These are phyloP conservation scores for Neurospora sp. DNA, from an alignment of 495 filamentous ascomycete genomes.

Conservation along the genomic window DNA sequence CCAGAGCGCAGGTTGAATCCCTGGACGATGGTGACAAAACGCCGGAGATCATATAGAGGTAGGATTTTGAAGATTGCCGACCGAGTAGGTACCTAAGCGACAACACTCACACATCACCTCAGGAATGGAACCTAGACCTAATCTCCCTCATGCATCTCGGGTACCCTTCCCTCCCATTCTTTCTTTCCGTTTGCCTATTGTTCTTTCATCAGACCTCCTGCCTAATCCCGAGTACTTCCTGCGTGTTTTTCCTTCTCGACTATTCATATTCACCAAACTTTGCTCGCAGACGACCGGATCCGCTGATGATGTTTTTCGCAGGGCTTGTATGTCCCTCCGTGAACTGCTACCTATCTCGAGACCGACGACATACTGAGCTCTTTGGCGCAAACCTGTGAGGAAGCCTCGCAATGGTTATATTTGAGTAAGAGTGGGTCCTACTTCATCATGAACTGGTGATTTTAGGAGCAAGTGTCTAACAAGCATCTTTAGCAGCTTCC, in stretches of 20 bases:
- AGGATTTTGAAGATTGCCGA: background rate
- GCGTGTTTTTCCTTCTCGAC: background rate
- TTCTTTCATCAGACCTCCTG: background rate
- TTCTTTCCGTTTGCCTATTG: background rate
- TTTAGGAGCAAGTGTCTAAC: background rate
- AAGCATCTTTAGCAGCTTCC: background rate
- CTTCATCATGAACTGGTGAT: background rate
- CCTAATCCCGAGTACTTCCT: background rate
- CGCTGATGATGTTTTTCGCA: background rate
- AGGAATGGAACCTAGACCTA: background rate
- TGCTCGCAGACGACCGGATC: background rate
- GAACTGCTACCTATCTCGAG: background rate
- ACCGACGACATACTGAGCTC: background rate
- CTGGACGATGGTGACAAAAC: background rate
- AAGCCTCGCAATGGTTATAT: background rate
- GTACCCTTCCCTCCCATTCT: background rate
- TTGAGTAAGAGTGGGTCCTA: background rate
- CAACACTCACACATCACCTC: background rate
- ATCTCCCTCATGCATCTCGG: background rate
- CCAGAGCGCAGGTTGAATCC: background rate
- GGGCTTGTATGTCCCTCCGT: background rate
- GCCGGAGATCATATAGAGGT: background rate
- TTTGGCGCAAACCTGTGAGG: background rate
- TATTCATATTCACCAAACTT: background rate
- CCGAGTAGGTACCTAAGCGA: background rate